Percentiles rank a stretch among this genome's conserved stretches.
phyloP scores from a whole-genome alignment of 1,284 basidiomycete species.

The Malassezia cuniculi region DNA sequence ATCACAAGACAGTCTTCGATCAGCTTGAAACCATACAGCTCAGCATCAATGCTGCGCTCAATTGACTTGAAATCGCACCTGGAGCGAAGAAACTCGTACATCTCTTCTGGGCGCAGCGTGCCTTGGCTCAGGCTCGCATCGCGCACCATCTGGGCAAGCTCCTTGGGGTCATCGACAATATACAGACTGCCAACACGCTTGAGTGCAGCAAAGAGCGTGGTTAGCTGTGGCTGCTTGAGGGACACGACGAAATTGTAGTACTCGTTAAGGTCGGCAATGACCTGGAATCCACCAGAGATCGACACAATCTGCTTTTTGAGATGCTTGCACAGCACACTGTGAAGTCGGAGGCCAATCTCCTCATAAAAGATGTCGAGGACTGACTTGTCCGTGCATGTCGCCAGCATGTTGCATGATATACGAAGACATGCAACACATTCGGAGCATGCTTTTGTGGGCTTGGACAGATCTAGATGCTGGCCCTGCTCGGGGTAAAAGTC shows the following conservation, averaged over 20 bases:
- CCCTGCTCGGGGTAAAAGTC: constrained; percentile 68
- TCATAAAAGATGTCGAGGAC: constrained; percentile 94
- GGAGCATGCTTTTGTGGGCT: constrained; percentile 69
- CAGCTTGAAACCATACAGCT: constrained; percentile 44
- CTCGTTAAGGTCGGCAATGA: constrained; percentile 87
- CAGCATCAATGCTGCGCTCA: constrained; percentile 38
- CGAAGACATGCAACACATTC: constrained; percentile 75
- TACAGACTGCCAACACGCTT: constrained; percentile 95
- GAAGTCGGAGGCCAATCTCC: constrained; percentile 82
- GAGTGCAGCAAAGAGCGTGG: constrained; percentile 75
- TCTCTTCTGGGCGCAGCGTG: constrained; percentile 73
- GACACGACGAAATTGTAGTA: constrained; percentile 71
- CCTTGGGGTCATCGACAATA: constrained; percentile 58
- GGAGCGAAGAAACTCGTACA: constrained; percentile 26
- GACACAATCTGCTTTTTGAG: constrained; percentile 94
- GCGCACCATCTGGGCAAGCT: constrained; percentile 81
- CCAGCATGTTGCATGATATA: constrained; percentile 75
- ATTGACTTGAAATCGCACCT: constrained; percentile 35
- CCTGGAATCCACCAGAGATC: constrained; percentile 78
- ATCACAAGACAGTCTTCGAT: constrained; percentile 28
- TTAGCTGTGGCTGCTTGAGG: constrained; percentile 54
- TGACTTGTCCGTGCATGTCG: constrained; percentile 85
- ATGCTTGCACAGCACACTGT: constrained; percentile 89
- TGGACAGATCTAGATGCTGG: constrained; percentile 41
- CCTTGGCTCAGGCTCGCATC: constrained; percentile 79